Evolutionary conservation across 2,329 filamentous ascomycete genomes (phyloP), one percentile per base, ranked within the genome.

Genomic region (Epichloe hybrida): DNA sequence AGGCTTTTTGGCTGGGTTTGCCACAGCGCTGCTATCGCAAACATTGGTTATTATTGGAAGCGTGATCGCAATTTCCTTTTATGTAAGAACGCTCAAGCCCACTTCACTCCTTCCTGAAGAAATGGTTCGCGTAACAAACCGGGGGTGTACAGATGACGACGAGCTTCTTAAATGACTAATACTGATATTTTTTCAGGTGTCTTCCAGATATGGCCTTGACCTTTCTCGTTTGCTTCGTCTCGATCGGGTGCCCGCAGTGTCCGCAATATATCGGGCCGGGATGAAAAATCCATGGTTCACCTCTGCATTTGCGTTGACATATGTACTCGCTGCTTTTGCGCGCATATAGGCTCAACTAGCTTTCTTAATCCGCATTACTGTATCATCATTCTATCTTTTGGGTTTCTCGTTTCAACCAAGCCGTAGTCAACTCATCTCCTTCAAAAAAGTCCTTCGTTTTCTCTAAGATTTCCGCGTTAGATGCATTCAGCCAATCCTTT

Each of bases 321-420:
- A 89, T 67, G 77, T 83, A 27, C 66, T 89, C 60, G 83, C 84
- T 47, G 67, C 67, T 13, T 66, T 70, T 58, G 64, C 65, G 50
- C 64, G 59, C 48, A 74, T 83, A 52, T 80, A 69, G 31, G 57
- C 11, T 13, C 80, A 68, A 58, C 9, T 20, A 40, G 11, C 36
- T 35, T 37, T 36, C n/a, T 20, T n/a, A 31, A 11, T 43, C 13
- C 27, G 41, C 13, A 27, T 43, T 41, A 41, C 46, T 48, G 31
- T 46, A 40, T 36, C n/a, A 39, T 51, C 9, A 43, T 20, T 50
- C 44, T 39, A 64, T 61, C 56, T 56, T 83, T 76, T 5, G 75
- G n/a, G 87, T 94, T 72, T 98, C 93, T 61, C 87, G 80, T 70
- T 87, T 78, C 60, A 98, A 72, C 91, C 91, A 98, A 50, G 77